Conservation (phyloP, 2,329 filamentous ascomycete species). For the Claviceps fusiformis region DNA sequence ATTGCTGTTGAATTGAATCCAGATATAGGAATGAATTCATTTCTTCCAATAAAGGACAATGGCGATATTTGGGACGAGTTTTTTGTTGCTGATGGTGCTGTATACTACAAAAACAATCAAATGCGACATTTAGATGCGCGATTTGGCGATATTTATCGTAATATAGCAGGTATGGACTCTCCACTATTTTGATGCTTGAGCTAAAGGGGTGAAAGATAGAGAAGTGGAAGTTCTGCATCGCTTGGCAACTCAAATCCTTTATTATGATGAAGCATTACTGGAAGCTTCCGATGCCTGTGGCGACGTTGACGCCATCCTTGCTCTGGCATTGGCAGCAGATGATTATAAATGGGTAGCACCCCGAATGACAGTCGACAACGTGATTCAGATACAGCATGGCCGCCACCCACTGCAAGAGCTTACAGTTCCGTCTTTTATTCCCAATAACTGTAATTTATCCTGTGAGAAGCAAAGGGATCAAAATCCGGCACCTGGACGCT, state of each 20-base stretch:
- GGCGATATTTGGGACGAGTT: constrained; percentile 61
- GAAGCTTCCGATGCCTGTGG: constrained; percentile 68
- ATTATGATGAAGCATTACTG: constrained; percentile 52
- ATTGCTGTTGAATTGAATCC: constrained; percentile 49
- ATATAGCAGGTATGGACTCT: constrained; percentile 57
- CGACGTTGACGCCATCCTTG: constrained; percentile 74
- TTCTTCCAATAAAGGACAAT: constrained; percentile 43
- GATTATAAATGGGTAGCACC: constrained; percentile 62
- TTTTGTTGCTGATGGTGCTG: constrained; percentile 56
- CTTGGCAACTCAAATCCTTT: constrained; percentile 57
- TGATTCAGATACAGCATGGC: constrained; percentile 63
- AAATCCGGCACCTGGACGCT: constrained; percentile 18
- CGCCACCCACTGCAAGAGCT: constrained; percentile 81
- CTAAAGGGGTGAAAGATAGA: constrained; percentile 41
- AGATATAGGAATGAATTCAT: constrained; percentile 43
- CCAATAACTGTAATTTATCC: constrained; percentile 62
- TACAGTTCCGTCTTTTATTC: constrained; percentile 64
- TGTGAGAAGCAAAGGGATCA: constrained; percentile 36
- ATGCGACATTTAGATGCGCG: constrained; percentile 71
- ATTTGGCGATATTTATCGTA: constrained; percentile 72
- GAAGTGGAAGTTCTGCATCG: constrained; percentile 81
- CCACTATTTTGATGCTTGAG: neutral
- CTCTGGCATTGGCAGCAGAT: constrained; percentile 63
- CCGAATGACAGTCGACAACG: constrained; percentile 52
- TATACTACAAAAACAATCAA: constrained; percentile 75